Conservation (phyloP, 345 rosid species). For the Eutrema yunnanense region DNA sequence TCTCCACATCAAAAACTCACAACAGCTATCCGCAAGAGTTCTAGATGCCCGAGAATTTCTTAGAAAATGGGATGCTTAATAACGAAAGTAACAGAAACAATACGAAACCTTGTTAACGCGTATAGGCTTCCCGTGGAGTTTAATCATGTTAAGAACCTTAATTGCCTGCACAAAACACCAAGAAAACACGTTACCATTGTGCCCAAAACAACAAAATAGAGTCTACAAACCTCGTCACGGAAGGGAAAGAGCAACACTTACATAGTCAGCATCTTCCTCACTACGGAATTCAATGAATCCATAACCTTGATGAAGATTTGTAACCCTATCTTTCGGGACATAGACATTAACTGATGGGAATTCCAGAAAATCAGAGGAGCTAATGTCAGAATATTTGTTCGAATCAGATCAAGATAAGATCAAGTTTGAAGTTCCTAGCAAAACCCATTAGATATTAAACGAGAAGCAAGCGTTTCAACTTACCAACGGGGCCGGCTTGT, state of each 20-base stretch:
- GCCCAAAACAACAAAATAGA: background rate
- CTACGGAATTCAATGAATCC: conserved; percentile 92
- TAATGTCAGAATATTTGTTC: background rate
- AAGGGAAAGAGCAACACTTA: conserved; percentile 23
- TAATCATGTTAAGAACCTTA: conserved; percentile 96
- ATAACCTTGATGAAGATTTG: conserved; percentile 89
- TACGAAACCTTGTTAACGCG: conserved; percentile 84
- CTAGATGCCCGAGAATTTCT: background rate
- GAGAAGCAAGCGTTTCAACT: background rate
- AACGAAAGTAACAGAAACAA: background rate
- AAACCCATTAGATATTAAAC: background rate
- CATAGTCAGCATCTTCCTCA: conserved; percentile 98
- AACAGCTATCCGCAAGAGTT: background rate
- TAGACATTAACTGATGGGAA: conserved; percentile 71
- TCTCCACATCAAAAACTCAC: background rate
- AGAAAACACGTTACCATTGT: background rate
- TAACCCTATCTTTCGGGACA: conserved; percentile 96
- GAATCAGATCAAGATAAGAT: background rate
- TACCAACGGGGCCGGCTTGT: conserved; percentile 99
- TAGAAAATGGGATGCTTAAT: background rate
- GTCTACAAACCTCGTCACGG: background rate
- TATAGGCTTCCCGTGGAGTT: conserved; percentile 90
- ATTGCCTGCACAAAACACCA: conserved; percentile 53
- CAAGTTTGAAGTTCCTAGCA: too few relatives aligned
- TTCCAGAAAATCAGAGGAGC: background rate